A percentile compares a stretch with the other conserved stretches of the same genome.
phyloP scores from a whole-genome alignment of 2,329 filamentous ascomycete species.

The Colletotrichum spaethianum region DNA sequence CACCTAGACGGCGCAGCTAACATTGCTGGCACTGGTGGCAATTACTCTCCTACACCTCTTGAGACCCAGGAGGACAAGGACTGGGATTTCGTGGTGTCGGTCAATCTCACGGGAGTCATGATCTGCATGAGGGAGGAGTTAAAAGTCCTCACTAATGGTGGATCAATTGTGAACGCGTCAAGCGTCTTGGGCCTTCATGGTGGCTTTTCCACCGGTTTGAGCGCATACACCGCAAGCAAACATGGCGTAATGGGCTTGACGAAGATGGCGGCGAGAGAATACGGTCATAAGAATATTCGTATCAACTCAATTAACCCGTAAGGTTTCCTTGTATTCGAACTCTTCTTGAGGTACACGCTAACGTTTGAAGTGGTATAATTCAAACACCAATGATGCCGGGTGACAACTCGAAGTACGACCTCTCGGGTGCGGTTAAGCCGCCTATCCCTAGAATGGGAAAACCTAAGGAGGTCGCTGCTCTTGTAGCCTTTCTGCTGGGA shows the following conservation, averaged over 20 bases:
- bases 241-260: constrained; percentile 22
- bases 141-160: constrained; percentile 52
- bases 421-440: background rate
- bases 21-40: constrained; percentile 51
- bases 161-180: constrained; percentile 62
- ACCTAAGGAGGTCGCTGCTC: constrained; percentile 46
- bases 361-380: background rate
- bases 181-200: background rate
- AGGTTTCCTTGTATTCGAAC: too few species aligned
- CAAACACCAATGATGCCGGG: constrained; percentile 9
- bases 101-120: constrained; percentile 49
- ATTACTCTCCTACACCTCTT: constrained; percentile 33
- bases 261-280: constrained; percentile 9
- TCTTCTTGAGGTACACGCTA: too few species aligned
- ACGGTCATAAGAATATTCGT: background rate
- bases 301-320: constrained; percentile 26
- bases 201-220: background rate
- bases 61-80: constrained; percentile 43
- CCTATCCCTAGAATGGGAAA: constrained; percentile 44
- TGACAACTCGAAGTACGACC: background rate
- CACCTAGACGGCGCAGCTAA: constrained; percentile 55
- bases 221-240: constrained; percentile 16
- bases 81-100: constrained; percentile 46
- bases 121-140: constrained; percentile 49
- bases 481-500: constrained; percentile 47